Percentiles rank a stretch among this genome's conserved stretches.
These are phyloP conservation scores for Medakamo hakoo DNA, from an alignment of 139 green algal species.

Conservation along the genomic window DNA sequence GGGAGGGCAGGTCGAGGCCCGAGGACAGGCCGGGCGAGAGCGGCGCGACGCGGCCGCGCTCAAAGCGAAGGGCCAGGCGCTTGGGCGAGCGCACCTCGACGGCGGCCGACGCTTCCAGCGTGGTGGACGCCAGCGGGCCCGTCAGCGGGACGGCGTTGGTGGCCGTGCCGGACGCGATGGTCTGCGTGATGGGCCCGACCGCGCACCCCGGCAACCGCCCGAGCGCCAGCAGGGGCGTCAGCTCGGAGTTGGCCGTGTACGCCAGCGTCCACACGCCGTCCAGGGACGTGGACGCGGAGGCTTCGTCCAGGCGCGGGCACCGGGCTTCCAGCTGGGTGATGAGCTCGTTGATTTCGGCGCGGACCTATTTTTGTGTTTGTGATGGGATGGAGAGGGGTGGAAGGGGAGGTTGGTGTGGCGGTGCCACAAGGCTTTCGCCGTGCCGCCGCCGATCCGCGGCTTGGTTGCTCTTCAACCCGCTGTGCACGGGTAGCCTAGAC, in stretches of 20 bases:
- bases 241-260: constrained; percentile 78
- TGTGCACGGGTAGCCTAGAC: no score
- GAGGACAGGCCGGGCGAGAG: constrained; percentile 52
- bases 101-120: constrained; percentile 39
- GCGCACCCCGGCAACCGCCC: constrained; percentile 57
- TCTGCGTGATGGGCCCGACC: constrained; percentile 75
- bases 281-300: constrained; percentile 32
- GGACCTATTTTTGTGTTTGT: no score
- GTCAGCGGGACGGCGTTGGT: constrained; percentile 56
- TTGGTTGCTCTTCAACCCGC: no score
- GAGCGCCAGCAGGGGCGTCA: constrained; percentile 61
- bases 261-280: constrained; percentile 63
- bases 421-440: neutral
- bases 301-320: constrained; percentile 61
- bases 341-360: constrained; percentile 79
- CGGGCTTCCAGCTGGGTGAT: constrained; percentile 79
- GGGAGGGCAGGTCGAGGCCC: constrained; percentile 47
- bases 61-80: constrained; percentile 62
- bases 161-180: constrained; percentile 39
- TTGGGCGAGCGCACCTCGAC: constrained; percentile 73
- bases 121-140: constrained; percentile 33
- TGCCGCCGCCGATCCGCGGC: neutral
- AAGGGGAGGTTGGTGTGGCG: neutral
- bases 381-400: neutral
- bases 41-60: constrained; percentile 35